These are phyloP conservation scores for sunflower (Helianthus annuus) DNA, from an alignment of 129 eudicot genomes.

Conservation along the genomic window DNA sequence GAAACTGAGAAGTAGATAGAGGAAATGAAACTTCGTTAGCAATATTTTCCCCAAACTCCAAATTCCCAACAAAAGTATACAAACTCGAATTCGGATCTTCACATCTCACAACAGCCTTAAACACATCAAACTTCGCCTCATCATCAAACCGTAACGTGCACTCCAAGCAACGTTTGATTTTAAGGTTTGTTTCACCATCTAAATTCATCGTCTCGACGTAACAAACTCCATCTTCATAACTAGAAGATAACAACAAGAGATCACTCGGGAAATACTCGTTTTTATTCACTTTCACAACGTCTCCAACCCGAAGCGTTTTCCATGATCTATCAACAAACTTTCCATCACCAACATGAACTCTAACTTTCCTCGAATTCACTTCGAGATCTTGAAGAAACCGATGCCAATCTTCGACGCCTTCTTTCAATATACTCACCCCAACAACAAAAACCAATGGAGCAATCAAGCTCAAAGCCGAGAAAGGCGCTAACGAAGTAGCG, in stretches of 20 bases:
- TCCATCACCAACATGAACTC: constrained; percentile 49
- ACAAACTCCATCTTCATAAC: constrained; percentile 59
- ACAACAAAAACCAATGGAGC: constrained; percentile 56
- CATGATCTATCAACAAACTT: constrained; percentile 38
- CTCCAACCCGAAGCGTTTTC: constrained; percentile 51
- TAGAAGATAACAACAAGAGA: constrained; percentile 47
- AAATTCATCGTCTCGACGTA: constrained; percentile 61
- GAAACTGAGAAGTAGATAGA: constrained; percentile 42
- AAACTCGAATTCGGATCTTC: constrained; percentile 61
- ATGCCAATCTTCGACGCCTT: constrained; percentile 54
- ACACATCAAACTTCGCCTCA: constrained; percentile 29
- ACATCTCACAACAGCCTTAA: constrained; percentile 43
- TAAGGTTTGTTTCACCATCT: constrained; percentile 60
- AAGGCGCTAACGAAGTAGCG: constrained; percentile 49
- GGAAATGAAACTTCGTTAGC: constrained; percentile 9
- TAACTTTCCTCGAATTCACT: constrained; percentile 53
- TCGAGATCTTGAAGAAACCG: constrained; percentile 53
- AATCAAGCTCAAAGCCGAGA: constrained; percentile 44
- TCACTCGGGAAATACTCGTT: constrained; percentile 57
- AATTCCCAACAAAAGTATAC: constrained; percentile 53
- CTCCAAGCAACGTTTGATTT: constrained; percentile 56
- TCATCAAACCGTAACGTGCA: constrained; percentile 40
- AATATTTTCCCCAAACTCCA: constrained; percentile 37
- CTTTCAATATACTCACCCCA: constrained; percentile 52
- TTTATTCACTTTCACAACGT: constrained; percentile 46